A percentile compares a stretch with the other conserved stretches of the same genome.
phyloP scores from a whole-genome alignment of 495 filamentous ascomycete species.

The Penicillium maclennaniae region DNA sequence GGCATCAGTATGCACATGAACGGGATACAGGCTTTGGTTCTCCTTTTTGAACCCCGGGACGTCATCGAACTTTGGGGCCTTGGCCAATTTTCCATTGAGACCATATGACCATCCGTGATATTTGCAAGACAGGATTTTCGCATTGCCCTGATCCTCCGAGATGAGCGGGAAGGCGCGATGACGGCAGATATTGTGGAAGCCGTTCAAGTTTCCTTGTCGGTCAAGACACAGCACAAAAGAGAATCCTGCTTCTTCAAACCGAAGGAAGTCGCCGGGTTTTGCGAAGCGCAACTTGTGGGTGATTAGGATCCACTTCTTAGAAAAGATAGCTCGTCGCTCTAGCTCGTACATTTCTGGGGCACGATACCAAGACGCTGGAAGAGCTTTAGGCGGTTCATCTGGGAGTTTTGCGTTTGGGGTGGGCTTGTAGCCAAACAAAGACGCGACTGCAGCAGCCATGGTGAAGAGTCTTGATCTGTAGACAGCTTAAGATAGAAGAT shows the following conservation, averaged over 20 bases:
- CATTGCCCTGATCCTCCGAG: constrained; percentile 40
- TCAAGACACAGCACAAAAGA: constrained; percentile 45
- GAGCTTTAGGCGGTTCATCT: constrained; percentile 27
- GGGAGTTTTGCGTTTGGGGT: constrained; percentile 3
- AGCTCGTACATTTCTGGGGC: constrained; percentile 48
- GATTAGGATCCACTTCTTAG: constrained; percentile 46
- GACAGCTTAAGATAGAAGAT: not conserved
- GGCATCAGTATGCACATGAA: constrained; percentile 45
- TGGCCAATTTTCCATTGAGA: constrained; percentile 52
- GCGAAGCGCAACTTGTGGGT: constrained; percentile 44
- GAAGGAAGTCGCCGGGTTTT: constrained; percentile 46
- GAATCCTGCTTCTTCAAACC: constrained; percentile 45
- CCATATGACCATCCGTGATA: constrained; percentile 62
- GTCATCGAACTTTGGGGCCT: constrained; percentile 53
- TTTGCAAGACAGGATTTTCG: constrained; percentile 51
- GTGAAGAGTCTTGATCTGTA: not conserved
- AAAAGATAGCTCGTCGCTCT: constrained; percentile 50
- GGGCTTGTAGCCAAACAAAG: constrained; percentile 17
- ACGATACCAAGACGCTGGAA: constrained; percentile 49
- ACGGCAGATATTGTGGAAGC: constrained; percentile 55
- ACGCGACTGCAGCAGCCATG: constrained; percentile 20
- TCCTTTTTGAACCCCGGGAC: constrained; percentile 52
- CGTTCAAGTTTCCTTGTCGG: constrained; percentile 44
- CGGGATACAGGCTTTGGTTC: constrained; percentile 41
- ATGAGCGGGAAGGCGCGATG: constrained; percentile 56